Base-by-base conservation (phyloP, 495 filamentous ascomycete species). In the Neurospora sp. region DNA sequence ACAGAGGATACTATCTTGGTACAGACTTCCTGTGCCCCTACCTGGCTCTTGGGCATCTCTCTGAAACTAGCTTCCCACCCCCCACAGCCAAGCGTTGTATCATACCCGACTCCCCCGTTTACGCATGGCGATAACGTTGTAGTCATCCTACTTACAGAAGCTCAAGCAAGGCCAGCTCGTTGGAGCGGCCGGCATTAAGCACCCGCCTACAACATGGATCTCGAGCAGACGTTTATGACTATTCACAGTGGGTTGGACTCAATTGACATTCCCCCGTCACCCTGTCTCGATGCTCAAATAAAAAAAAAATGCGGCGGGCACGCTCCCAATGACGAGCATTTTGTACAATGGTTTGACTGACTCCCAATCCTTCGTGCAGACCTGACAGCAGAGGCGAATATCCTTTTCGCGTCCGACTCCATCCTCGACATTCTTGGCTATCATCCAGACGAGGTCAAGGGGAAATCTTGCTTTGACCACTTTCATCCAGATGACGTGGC, bases 161-260 rank as follows among this genome's bases (percentile, higher is more conserved):
- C 73, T 77, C 74, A 78, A 76, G 76, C 75, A 74, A 72, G 76
- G 77, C 74, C 76, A 73, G 81, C 78, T 80, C 81, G 75, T 78
- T 74, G 74, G 76, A 78, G 79, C 79, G 75, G 81, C 79, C 77
- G 77, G 74, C 78, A 74, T 75, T 71, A 41, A 75, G 76, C 78
- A 76, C 77, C 74, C 81, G 82, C 76, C 14, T 18, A 66, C 53
- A 66, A 35, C 78, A 96, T 96, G 93, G 93, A 81, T 53, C 78
- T 76, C 10, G 79, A 96, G 83, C 92, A 91, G 75, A 97, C 93
- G 59, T 96, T 96, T 84, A 96, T 97, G 84, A 93, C 93, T 74
- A 96, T 96, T 75, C 93, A 96, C 82, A 93, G 94, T 90, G 82
- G 83, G 91, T 88, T 76, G 74, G 76, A 46, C 69, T 70, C 40